phyloP scores from a whole-genome alignment of 208 protist species.

The Lotmaria passim region DNA sequence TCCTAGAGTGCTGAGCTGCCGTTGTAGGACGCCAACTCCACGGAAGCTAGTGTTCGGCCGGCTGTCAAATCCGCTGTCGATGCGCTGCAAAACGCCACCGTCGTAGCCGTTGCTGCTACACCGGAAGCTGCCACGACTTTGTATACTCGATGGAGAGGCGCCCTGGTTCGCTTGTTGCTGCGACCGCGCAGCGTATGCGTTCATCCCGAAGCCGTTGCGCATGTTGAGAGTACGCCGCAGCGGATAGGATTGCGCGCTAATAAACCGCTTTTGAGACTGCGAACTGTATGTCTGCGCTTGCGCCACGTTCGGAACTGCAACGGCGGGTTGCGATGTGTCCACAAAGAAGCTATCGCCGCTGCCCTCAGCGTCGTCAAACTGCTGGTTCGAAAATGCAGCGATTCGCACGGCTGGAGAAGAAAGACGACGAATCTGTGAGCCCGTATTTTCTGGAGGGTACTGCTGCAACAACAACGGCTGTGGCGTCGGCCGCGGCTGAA shows the following conservation, averaged over 20 bases:
- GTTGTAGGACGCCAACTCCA: neutral
- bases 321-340: neutral
- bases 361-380: neutral
- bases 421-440: slow-evolving; percentile 1
- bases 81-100: neutral
- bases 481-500: neutral
- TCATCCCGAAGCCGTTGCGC: neutral
- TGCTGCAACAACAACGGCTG: neutral
- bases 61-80: slow-evolving; percentile 14
- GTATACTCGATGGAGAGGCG: neutral
- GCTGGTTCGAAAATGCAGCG: neutral
- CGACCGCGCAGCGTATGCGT: neutral
- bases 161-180: neutral
- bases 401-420: neutral
- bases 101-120: neutral
- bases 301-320: neutral
- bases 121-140: slow-evolving; percentile 4
- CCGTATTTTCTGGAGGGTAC: neutral
- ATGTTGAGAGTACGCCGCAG: neutral
- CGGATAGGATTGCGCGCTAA: neutral
- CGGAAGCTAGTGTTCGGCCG: neutral
- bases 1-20: slow-evolving; percentile 7
- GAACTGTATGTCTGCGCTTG: neutral
- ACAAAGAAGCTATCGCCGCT: neutral
- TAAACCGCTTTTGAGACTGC: slow-evolving; percentile 1